Base-by-base conservation (phyloP, 495 filamentous ascomycete species). In the Clohesyomyces aquaticus region DNA sequence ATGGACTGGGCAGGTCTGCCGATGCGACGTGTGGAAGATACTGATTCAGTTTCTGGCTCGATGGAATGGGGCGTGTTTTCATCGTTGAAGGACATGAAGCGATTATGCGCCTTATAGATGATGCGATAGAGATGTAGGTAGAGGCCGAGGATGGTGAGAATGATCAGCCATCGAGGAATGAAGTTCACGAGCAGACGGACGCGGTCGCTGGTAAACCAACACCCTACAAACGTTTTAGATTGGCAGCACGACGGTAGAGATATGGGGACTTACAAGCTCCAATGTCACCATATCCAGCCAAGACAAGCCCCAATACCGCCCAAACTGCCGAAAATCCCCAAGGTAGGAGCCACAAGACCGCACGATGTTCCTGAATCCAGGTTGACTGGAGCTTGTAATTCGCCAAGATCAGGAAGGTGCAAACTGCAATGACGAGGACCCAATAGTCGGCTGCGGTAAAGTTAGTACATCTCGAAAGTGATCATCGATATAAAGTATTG, bases 181-280 rank as follows among this genome's bases (percentile, higher is more conserved):
- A 79, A 79, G 66, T 79, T 79, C 29, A 75, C 75, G 2, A 75
- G 61, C n/a, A 80, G 65, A 0, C 77, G 72, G n/a, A 71, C 65
- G 25, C 65, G 14, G 59, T 80, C 77, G 19, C 65, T 71, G 1
- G 76, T 77, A 55, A 80, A 78, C 77, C 77, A 79, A 61, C 77
- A 78, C 77, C 77, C 76, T 66, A 48, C 22, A 22, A n/a, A n/a
- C n/a, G n/a, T n/a, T n/a, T n/a, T n/a, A n/a, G n/a, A n/a, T n/a
- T n/a, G n/a, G n/a, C n/a, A n/a, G n/a, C n/a, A n/a, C n/a, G n/a
- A 16, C 1, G 25, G 38, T 43, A 19, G 51, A 42, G 45, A n/a
- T 53, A 29, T 23, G 19, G 27, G 8, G 56, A 71, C 69, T 51
- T 63, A 75, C 74, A 77, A 42, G 72, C 73, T 6, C 77, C 77